A percentile compares a stretch with the other conserved stretches of the same genome.
phyloP scores from a whole-genome alignment of 257 asterid genomes.

The Linderniella brevidens region DNA sequence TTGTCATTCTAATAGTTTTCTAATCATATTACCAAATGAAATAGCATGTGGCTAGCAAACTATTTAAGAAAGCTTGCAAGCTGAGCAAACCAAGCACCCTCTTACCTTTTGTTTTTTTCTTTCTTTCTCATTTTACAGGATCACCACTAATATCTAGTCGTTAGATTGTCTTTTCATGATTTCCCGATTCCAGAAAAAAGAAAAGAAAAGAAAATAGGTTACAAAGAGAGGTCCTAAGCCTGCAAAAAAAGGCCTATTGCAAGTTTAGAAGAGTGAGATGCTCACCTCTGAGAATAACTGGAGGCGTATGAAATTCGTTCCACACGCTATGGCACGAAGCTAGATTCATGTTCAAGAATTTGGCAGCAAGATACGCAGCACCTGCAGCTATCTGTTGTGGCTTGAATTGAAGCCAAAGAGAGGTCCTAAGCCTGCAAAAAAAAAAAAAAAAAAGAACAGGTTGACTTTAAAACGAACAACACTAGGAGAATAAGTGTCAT shows the following conservation, averaged over 20 bases:
- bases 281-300: constrained; percentile 67
- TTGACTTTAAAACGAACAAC: constrained; percentile 8
- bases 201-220: no score
- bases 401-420: constrained; percentile 96
- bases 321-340: constrained; percentile 57
- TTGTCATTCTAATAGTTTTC: no score
- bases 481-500: neutral
- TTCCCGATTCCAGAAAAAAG: no score
- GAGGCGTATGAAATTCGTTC: constrained; percentile 74
- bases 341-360: constrained; percentile 60
- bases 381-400: constrained; percentile 99
- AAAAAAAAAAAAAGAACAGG: constrained; percentile 13
- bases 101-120: no score
- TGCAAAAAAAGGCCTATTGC: neutral
- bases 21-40: no score
- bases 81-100: no score
- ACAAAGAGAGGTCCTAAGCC: no score
- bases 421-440: constrained; percentile 77
- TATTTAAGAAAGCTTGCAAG: no score
- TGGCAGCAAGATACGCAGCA: constrained; percentile 97
- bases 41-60: no score
- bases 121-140: no score
- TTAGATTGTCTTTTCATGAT: no score
- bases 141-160: no score
- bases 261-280: neutral